Conservation (phyloP, 805 yeast genomes). For the Wickerhamiella occidentalis region DNA sequence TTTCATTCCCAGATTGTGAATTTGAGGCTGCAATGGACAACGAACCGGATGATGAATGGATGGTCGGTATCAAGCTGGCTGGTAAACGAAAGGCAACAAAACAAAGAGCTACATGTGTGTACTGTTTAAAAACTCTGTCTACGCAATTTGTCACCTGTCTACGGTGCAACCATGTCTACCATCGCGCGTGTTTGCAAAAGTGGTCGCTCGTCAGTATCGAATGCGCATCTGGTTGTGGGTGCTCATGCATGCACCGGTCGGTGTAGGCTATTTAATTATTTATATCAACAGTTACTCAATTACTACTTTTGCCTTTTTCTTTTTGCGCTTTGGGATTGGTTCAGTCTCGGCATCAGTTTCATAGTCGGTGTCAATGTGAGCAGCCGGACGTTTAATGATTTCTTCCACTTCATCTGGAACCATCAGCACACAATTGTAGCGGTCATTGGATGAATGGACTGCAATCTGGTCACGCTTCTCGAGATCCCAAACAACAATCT, state of each 20-base stretch:
- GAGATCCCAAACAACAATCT: slow-evolving; percentile 81
- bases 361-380: slow-evolving; percentile 61
- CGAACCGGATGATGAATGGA: slow-evolving; percentile 4
- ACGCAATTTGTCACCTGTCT: slow-evolving; percentile 57
- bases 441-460: slow-evolving; percentile 79
- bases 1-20: neutral
- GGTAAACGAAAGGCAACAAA: slow-evolving; percentile 13
- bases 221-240: slow-evolving; percentile 83
- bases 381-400: slow-evolving; percentile 50
- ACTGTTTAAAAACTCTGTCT: slow-evolving; percentile 49
- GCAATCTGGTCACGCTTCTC: slow-evolving; percentile 64
- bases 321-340: slow-evolving; percentile 13
- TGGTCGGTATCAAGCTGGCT: slow-evolving; percentile 6
- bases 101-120: slow-evolving; percentile 38
- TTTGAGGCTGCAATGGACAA: neutral
- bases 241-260: slow-evolving; percentile 35
- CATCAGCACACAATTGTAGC: slow-evolving; percentile 74
- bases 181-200: slow-evolving; percentile 59
- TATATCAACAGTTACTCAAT: slow-evolving; percentile 7
- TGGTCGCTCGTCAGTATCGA: slow-evolving; percentile 61
- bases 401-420: slow-evolving; percentile 66
- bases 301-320: slow-evolving; percentile 24
- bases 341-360: slow-evolving; percentile 23
- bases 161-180: slow-evolving; percentile 67
- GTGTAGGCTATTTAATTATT: slow-evolving; percentile 1